These are phyloP conservation scores for Scytalidium sp. DNA, from an alignment of 2,329 filamentous ascomycete species.

Conservation along the genomic window DNA sequence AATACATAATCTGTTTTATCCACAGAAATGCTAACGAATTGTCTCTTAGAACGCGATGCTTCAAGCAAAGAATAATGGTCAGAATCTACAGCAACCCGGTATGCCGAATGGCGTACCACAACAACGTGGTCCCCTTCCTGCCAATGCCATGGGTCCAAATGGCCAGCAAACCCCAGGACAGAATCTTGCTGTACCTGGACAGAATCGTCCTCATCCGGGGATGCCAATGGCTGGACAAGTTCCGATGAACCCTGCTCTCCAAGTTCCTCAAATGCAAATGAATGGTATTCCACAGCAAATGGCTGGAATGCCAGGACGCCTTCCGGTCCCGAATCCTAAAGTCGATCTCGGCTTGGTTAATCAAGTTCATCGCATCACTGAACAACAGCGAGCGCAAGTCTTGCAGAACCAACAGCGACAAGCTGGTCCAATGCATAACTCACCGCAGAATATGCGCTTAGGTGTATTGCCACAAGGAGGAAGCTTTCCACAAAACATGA, in stretches of 20 bases:
- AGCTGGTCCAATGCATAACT: conserved; percentile 32
- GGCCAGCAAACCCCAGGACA: conserved; percentile 1
- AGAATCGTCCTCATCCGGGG: conserved; percentile 48
- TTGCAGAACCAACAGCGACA: too few species aligned
- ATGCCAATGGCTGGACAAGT: conserved; percentile 52
- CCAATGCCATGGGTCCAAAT: conserved; percentile 12
- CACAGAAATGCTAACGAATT: conserved; percentile 14
- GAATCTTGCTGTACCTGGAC: conserved; percentile 26
- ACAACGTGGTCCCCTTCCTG: conserved; percentile 20
- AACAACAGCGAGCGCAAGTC: too few species aligned
- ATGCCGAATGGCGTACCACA: conserved; percentile 15
- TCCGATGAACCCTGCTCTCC: conserved; percentile 26
- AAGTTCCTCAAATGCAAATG: conserved; percentile 48
- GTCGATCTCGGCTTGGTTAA: conserved; percentile 55
- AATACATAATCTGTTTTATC: conserved; percentile 25
- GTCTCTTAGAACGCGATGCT: conserved; percentile 37
- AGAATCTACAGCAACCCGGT: conserved; percentile 18
- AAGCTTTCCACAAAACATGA: conserved; percentile 40
- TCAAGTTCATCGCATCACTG: conserved; percentile 64
- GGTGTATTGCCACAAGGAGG: conserved; percentile 22
- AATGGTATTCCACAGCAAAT: conserved; percentile 67
- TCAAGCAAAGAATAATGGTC: conserved; percentile 15
- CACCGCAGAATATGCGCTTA: conserved; percentile 38
- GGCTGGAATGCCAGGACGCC: conserved; percentile 53
- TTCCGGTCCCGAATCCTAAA: conserved; percentile 49